Percentiles rank a stretch among this genome's conserved stretches.
Evolutionary conservation across 805 yeast genomes (phyloP).

Genomic region (Hanseniaspora taiwanica): DNA sequence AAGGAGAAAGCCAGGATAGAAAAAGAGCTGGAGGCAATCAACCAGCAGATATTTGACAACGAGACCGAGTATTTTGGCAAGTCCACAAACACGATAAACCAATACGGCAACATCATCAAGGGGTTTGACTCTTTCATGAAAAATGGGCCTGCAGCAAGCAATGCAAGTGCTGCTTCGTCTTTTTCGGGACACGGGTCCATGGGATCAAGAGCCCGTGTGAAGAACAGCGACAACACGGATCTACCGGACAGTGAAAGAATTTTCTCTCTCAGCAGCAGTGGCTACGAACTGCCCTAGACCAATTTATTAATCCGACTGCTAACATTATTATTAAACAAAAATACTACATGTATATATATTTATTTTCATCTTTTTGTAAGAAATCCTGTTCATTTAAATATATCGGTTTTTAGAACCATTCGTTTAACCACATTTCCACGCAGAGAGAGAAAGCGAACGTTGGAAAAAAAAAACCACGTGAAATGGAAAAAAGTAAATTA

Average conservation of each 20-base stretch:
- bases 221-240: constrained; percentile 1
- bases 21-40: constrained; percentile 1
- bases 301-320: no score
- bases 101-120: constrained; percentile 5
- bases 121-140: constrained; percentile 6
- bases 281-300: no score
- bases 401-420: no score
- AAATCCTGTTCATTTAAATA: no score
- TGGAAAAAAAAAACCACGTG: no score
- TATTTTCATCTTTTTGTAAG: no score
- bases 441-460: no score
- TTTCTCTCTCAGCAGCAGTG: constrained; percentile 4
- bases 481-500: no score
- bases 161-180: background rate
- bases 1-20: background rate
- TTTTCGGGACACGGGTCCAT: background rate
- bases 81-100: constrained; percentile 1
- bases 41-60: constrained; percentile 6
- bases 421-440: no score
- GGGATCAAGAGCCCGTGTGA: background rate
- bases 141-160: constrained; percentile 2
- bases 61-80: constrained; percentile 5
- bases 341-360: no score
- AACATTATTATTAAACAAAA: no score
- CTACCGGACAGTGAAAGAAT: constrained; percentile 4